These are phyloP conservation scores for Spongospora subterranea DNA, from an alignment of 208 protist genomes.

Conservation along the genomic window DNA sequence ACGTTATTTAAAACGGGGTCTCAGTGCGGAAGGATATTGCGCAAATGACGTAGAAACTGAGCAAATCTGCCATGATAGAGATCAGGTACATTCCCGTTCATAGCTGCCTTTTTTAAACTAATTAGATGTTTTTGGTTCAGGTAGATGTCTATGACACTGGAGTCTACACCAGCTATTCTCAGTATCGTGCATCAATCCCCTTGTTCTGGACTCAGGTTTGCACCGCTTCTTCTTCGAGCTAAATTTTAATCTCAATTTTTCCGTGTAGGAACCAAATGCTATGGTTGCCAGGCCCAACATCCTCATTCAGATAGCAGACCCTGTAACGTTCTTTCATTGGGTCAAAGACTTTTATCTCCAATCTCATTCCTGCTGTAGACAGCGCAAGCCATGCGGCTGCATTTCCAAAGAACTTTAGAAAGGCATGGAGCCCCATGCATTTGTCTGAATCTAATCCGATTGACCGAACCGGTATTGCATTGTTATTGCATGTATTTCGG, in stretches of 20 bases:
- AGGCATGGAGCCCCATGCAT: constrained; percentile 49
- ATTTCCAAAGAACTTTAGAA: constrained; percentile 58
- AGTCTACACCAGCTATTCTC: constrained; percentile 57
- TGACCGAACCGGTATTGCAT: neutral
- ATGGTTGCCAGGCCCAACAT: constrained; percentile 67
- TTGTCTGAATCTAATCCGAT: constrained; percentile 43
- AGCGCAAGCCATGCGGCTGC: neutral
- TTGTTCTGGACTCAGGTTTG: constrained; percentile 62
- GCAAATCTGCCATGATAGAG: constrained; percentile 65
- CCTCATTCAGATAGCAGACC: constrained; percentile 59
- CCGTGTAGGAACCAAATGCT: constrained; percentile 62
- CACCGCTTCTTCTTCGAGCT: neutral
- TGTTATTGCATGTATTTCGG: neutral
- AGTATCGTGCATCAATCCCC: constrained; percentile 63
- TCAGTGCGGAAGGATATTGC: constrained; percentile 62
- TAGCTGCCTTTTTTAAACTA: neutral
- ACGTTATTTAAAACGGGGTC: constrained; percentile 70
- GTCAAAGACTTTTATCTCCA: neutral
- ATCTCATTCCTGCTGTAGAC: neutral
- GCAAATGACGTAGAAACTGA: constrained; percentile 74
- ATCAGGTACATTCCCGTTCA: neutral
- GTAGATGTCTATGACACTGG: neutral
- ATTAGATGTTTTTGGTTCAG: neutral
- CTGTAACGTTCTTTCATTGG: neutral
- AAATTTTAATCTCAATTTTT: neutral